Evolutionary conservation across 352 stramenopile species (phyloP).

Genomic region (Thalassiosira oceanica): DNA sequence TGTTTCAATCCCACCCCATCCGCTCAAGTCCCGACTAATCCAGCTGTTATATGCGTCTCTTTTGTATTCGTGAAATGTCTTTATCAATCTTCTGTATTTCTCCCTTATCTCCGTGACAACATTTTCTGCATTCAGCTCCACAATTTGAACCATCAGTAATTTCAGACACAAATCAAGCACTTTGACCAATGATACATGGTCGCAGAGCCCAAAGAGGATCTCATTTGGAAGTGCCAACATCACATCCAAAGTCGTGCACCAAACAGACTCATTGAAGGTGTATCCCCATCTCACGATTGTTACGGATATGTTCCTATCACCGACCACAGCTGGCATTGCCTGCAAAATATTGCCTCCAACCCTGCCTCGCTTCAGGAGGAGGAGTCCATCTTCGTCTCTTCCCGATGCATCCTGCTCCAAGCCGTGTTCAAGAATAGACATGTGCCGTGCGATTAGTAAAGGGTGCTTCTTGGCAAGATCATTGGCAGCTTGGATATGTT

Average conservation of each 20-base stretch:
- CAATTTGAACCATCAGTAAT: constrained; percentile 57
- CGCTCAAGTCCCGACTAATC: no score
- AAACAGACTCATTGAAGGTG: constrained; percentile 64
- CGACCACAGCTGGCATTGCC: constrained; percentile 26
- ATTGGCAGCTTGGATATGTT: constrained; percentile 40
- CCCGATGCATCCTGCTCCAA: constrained; percentile 53
- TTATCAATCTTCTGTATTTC: constrained; percentile 45
- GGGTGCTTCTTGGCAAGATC: constrained; percentile 62
- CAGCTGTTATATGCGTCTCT: constrained; percentile 41
- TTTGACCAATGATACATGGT: constrained; percentile 48
- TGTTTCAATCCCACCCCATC: no score
- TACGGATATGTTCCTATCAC: constrained; percentile 41
- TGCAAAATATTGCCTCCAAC: constrained; percentile 30
- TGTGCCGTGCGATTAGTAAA: constrained; percentile 60
- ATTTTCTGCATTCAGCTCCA: constrained; percentile 43
- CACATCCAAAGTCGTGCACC: constrained; percentile 60
- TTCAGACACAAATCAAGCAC: constrained; percentile 57
- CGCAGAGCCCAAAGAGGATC: constrained; percentile 56
- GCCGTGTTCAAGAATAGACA: constrained; percentile 25
- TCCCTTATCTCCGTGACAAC: constrained; percentile 26
- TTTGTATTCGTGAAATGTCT: constrained; percentile 47
- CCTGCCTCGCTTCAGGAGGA: constrained; percentile 37
- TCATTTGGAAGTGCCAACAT: constrained; percentile 41
- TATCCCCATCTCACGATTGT: constrained; percentile 68
- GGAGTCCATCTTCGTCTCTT: constrained; percentile 11